These are phyloP conservation scores for Rhododendron mucronatum DNA, from an alignment of 148 eudicot species.

Conservation along the genomic window DNA sequence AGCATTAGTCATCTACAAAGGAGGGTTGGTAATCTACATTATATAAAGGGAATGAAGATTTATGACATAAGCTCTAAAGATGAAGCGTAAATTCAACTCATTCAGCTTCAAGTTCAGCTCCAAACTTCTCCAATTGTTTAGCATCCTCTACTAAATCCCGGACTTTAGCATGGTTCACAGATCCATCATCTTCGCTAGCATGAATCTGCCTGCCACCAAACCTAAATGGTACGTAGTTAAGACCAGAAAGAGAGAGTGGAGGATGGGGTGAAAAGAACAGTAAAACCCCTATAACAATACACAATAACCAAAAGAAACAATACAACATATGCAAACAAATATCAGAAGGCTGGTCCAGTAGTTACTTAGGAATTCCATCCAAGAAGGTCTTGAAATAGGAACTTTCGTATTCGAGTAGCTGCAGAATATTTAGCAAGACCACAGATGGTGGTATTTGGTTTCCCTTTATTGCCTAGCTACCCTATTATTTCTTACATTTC, in stretches of 20 bases:
- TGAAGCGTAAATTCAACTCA: conserved; percentile 9
- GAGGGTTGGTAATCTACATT: background rate
- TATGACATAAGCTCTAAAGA: too few relatives aligned
- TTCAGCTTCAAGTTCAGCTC: conserved; percentile 86
- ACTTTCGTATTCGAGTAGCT: background rate
- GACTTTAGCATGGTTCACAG: conserved; percentile 63
- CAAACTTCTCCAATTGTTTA: conserved; percentile 69
- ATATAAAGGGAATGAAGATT: background rate
- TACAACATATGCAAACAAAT: background rate
- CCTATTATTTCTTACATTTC: background rate
- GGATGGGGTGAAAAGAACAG: background rate
- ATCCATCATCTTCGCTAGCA: conserved; percentile 82
- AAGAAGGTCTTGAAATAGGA: conserved; percentile 1
- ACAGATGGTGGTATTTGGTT: background rate
- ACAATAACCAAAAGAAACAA: background rate
- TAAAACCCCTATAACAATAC: background rate
- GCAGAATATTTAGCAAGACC: background rate
- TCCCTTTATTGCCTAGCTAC: background rate
- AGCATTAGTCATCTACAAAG: conserved; percentile 1
- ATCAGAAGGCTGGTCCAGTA: background rate
- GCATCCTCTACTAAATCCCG: conserved; percentile 69
- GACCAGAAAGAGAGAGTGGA: background rate
- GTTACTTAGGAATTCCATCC: background rate
- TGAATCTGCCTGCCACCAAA: conserved; percentile 80
- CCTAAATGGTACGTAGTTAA: conserved; percentile 32